A percentile compares a stretch with the other conserved stretches of the same genome.
Conservation (phyloP, 2,329 filamentous ascomycete species). For the Graphilbum ipis-grandicollis region DNA sequence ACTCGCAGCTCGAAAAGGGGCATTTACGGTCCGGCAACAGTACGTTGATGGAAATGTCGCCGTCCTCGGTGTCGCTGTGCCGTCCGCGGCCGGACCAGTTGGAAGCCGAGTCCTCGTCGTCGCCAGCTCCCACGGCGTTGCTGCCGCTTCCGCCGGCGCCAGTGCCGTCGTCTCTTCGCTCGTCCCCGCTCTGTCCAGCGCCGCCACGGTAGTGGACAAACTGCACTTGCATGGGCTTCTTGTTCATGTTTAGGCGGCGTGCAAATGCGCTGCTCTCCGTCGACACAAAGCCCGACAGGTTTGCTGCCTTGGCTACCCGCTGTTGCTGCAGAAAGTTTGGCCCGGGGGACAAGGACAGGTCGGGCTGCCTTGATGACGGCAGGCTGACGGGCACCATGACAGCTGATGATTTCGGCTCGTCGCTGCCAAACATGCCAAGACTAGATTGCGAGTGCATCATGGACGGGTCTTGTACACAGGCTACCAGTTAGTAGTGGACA, state of each 20-base stretch:
- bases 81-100: neutral
- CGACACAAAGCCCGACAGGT: neutral
- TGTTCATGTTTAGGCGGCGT: neutral
- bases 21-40: constrained; percentile 4
- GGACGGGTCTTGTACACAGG: neutral
- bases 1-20: constrained; percentile 1
- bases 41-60: neutral
- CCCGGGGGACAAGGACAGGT: neutral
- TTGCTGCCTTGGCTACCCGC: neutral
- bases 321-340: neutral
- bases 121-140: neutral
- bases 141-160: neutral
- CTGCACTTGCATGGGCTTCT: neutral
- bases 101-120: neutral
- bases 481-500: neutral
- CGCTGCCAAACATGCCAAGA: neutral
- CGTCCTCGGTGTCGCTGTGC: neutral
- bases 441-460: neutral
- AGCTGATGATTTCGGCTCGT: neutral
- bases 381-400: neutral
- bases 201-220: constrained; percentile 2
- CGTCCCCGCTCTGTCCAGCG: neutral
- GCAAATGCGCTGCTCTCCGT: neutral
- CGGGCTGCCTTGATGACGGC: neutral
- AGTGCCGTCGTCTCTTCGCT: neutral